Evolutionary conservation across 2,329 filamentous ascomycete genomes (phyloP), one percentile per base, ranked within the genome.

Genomic region (Akanthomyces muscarius): DNA sequence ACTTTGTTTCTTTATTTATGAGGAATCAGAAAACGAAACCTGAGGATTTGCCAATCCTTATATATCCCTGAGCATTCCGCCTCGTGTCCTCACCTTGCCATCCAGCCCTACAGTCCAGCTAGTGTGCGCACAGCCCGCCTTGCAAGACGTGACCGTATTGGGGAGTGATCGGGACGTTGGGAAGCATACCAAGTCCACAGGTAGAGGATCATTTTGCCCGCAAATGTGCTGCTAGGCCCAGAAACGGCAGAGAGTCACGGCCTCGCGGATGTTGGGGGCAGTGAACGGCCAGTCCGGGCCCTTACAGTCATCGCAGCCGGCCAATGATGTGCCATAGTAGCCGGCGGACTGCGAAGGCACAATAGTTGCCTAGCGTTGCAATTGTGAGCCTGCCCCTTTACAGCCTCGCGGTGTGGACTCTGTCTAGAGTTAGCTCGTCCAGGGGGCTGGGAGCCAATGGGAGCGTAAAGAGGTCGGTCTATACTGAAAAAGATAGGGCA

Each of bases 341-440:
- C 44, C 30, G 30, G 53, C 25, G 38, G n/a, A 56, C 44, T 45
- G 53, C 16, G 36, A 5, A 44, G 11, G 41, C 44, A 41, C 55
- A 48, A 58, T 41, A 41, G 55, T 28, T 58, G 45, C 44, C 55
- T 58, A 4, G 55, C 55, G 10, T 45, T 36, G 54, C 14, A 23
- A 36, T 16, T 16, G 55, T 42, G 16, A 55, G 52, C 14, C 23
- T 21, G 45, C 45, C 45, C 45, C 4, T 21, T 21, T 23, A 11
- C 55, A 58, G 55, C 55, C 55, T 58, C 33, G 55, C 44, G 21
- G 7, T 13, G 33, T 30, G 54, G 25, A 21, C n/a, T 48, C 38
- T 44, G 14, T 1, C 16, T 33, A 41, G 50, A 41, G 28, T 21
- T 52, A 23, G 41, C 25, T 41, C 13, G 36, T n/a, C n/a, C 42